A percentile compares a stretch with the other conserved stretches of the same genome.
Evolutionary conservation across 495 filamentous ascomycete genomes (phyloP).

Genomic region (Neurospora sp.): DNA sequence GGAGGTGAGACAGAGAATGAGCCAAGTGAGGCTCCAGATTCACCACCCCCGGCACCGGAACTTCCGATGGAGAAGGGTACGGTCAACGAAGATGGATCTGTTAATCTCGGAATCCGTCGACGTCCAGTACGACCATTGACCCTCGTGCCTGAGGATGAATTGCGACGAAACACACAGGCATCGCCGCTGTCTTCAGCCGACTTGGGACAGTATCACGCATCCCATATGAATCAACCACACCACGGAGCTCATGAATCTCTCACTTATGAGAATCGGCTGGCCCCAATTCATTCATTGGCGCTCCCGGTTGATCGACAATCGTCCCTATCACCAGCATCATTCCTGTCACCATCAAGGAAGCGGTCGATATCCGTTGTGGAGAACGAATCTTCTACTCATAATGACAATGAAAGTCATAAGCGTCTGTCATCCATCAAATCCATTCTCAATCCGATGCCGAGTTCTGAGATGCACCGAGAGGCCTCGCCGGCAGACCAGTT

Average conservation of each 20-base stretch:
- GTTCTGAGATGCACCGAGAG: slow-evolving; percentile 8
- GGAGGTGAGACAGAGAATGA: slow-evolving; percentile 34
- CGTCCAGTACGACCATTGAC: slow-evolving; percentile 27
- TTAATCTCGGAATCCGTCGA: slow-evolving; percentile 51
- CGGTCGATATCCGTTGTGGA: slow-evolving; percentile 53
- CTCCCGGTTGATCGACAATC: slow-evolving; percentile 34
- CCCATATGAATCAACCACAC: slow-evolving; percentile 20
- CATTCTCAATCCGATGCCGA: slow-evolving; percentile 52
- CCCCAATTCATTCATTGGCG: slow-evolving; percentile 38
- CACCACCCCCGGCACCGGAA: slow-evolving; percentile 28
- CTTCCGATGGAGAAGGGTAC: slow-evolving; percentile 33
- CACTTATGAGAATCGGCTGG: slow-evolving; percentile 44
- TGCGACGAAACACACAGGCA: slow-evolving; percentile 25
- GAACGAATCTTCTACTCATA: slow-evolving; percentile 25
- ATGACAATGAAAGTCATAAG: slow-evolving; percentile 31
- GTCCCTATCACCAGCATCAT: slow-evolving; percentile 41
- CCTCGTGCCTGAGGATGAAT: slow-evolving; percentile 37
- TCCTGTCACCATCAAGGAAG: slow-evolving; percentile 49
- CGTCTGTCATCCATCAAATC: slow-evolving; percentile 72
- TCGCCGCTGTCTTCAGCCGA: slow-evolving; percentile 26
- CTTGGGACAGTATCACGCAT: slow-evolving; percentile 36
- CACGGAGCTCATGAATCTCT: slow-evolving; percentile 30
- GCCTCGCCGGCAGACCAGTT: slow-evolving; percentile 14
- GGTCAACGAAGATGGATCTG: slow-evolving; percentile 44
- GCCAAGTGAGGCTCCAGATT: slow-evolving; percentile 33